Conservation (phyloP, 2,329 filamentous ascomycete genomes). For the Neonectria magnoliae region DNA sequence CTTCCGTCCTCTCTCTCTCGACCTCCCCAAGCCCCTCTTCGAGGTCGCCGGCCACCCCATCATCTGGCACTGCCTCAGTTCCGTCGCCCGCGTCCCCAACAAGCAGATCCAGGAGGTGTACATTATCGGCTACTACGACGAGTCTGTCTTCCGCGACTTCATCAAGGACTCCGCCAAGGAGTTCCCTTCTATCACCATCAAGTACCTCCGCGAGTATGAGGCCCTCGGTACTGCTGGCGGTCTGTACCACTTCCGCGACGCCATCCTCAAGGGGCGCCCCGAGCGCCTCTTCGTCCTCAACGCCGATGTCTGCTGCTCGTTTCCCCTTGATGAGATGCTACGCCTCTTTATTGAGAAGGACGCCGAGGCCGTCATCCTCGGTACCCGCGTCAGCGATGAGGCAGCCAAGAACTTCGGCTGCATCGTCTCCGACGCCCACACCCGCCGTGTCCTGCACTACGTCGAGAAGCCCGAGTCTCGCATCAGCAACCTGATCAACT, state of each 20-base stretch:
- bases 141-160: constrained; percentile 96
- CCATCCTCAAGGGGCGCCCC: constrained; percentile 93
- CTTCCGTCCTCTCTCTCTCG: constrained; percentile 93
- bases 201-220: constrained; percentile 97
- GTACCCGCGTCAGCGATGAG: constrained; percentile 89
- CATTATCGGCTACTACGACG: constrained; percentile 99
- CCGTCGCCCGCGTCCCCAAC: constrained; percentile 87
- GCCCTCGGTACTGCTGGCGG: constrained; percentile 95
- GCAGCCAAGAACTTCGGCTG: constrained; percentile 97
- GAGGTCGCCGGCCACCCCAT: constrained; percentile 98
- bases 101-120: constrained; percentile 88
- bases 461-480: constrained; percentile 98
- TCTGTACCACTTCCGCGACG: constrained; percentile 98
- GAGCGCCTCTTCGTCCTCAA: constrained; percentile 98
- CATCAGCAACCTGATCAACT: constrained; percentile 99
- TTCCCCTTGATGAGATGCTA: constrained; percentile 95
- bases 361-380: constrained; percentile 95
- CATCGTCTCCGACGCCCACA: constrained; percentile 94
- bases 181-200: constrained; percentile 86
- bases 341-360: constrained; percentile 93
- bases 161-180: constrained; percentile 89
- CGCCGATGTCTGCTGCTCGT: constrained; percentile 98
- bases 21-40: constrained; percentile 98
- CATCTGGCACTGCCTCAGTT: constrained; percentile 96
- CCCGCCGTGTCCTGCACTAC: constrained; percentile 95